Evolutionary conservation across 2,329 filamentous ascomycete species (phyloP), one percentile per base, ranked within the genome.

Genomic region (Lachnellula cervina): DNA sequence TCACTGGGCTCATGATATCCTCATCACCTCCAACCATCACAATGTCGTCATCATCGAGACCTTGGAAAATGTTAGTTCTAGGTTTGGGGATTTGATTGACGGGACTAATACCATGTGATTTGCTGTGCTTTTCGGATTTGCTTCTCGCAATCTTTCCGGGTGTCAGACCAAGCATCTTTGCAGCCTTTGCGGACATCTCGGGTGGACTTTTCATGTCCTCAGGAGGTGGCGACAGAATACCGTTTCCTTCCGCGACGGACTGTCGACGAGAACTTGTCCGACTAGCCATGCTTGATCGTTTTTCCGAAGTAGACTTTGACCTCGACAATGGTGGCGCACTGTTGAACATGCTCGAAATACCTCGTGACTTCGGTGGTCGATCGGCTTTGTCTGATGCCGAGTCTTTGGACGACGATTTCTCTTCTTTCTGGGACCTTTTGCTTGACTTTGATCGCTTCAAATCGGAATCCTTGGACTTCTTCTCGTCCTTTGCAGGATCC

Each of bases 131-230:
- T 55, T 70, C 69, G 34, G 80, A 77, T 60, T 75, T 75, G 58
- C 74, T 76, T 49, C 75, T 76, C 13, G 76, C 75, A 44, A 74
- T 76, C 62, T 76, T 77, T 28, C 75, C 69, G 55, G 71, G 72
- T 58, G 71, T 76, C 57, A 82, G 72, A 63, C 75, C 91, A 83
- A 94, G 83, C 51, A 93, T 73, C 71, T 86, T 91, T 34, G 89
- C 89, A 28, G 89, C 90, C 71, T 95, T 96, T 46, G 83, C 80
- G 7, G 86, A 80, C 67, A 90, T 80, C 51, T 82, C 80, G 3
- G 79, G 78, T 43, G 60, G 59, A n/a, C 46, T 59, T 47, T 47
- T 50, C 23, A 78, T 74, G 34, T 87, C 82, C 32, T 91, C 89
- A 2, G 87, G 83, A 8, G 89, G 87, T 3, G 89, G 88, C 19